Conservation (phyloP, 2,329 filamentous ascomycete genomes). For the Fusarium proliferatum region DNA sequence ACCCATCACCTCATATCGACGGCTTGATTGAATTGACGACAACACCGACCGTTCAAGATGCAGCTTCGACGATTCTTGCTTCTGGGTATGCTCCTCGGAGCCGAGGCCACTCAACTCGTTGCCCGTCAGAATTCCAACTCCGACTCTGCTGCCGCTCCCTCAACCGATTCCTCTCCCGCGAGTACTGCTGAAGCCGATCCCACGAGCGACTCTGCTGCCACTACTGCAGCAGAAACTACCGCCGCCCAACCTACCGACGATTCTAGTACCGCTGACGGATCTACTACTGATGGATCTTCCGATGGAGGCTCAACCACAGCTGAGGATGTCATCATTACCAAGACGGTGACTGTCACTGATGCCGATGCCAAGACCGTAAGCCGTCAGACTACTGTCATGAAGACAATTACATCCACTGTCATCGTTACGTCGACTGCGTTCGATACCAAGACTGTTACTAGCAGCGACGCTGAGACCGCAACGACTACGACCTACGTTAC, state of each 20-base stretch:
- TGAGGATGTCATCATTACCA: conserved; percentile 46
- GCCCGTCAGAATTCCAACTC: conserved; percentile 29
- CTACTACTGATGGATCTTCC: not conserved
- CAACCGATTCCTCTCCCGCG: not conserved
- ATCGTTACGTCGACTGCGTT: conserved; percentile 51
- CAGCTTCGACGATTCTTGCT: conserved; percentile 42
- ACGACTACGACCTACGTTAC: conserved; percentile 52
- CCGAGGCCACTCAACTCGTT: conserved; percentile 35
- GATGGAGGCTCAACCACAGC: conserved; percentile 4
- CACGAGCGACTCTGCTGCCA: conserved; percentile 4
- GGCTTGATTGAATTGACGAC: conserved; percentile 27
- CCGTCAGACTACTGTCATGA: conserved; percentile 46
- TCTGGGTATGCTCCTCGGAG: conserved; percentile 40
- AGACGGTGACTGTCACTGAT: conserved; percentile 49
- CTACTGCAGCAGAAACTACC: conserved; percentile 23
- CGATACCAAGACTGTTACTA: conserved; percentile 53
- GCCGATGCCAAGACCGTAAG: conserved; percentile 44
- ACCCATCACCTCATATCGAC: conserved; percentile 16
- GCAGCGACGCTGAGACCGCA: conserved; percentile 49
- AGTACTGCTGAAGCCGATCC: conserved; percentile 10
- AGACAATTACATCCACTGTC: conserved; percentile 48
- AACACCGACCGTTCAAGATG: conserved; percentile 29
- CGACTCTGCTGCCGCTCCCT: not conserved
- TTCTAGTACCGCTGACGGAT: conserved; percentile 4
- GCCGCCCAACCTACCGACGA: conserved; percentile 12